Conservation (phyloP, 2,329 filamentous ascomycete species). For the Dothiorella sarmentorum region DNA sequence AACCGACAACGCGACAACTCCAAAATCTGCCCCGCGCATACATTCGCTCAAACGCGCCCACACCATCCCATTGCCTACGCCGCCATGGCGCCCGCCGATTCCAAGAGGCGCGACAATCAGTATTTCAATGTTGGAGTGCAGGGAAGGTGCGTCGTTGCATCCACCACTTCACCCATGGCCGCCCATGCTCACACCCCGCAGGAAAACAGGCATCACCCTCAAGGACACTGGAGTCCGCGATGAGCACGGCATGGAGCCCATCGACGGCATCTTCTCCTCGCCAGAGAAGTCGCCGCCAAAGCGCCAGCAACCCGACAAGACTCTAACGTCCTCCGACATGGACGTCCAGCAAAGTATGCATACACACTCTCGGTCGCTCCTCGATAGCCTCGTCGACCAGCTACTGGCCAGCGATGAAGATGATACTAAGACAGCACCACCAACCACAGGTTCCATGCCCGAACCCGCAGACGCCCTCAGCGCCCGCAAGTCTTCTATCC, state of each 20-base stretch:
- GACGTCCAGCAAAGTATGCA: constrained; percentile 60
- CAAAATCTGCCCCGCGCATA: neutral
- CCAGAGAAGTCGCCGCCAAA: constrained; percentile 61
- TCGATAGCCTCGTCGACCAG: constrained; percentile 1
- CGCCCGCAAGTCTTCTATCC: constrained; percentile 45
- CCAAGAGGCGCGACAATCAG: constrained; percentile 38
- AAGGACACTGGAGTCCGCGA: constrained; percentile 77
- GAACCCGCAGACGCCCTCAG: constrained; percentile 46
- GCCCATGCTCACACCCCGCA: constrained; percentile 36
- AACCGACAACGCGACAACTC: neutral
- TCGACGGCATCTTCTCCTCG: constrained; percentile 86
- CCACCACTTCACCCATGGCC: constrained; percentile 4
- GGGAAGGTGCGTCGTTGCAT: constrained; percentile 30
- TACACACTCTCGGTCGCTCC: neutral
- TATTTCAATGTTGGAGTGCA: constrained; percentile 40
- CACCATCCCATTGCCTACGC: neutral
- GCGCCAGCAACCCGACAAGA: constrained; percentile 37
- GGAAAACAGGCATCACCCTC: constrained; percentile 84
- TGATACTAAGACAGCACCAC: neutral
- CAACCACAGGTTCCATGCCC: constrained; percentile 46
- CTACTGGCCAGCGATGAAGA: constrained; percentile 7
- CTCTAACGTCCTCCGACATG: constrained; percentile 57
- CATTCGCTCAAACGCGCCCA: neutral
- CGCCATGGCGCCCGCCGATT: constrained; percentile 32
- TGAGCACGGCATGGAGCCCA: constrained; percentile 85